phyloP scores from a whole-genome alignment of 1,284 basidiomycete genomes.

The Coriolopsis trogii region DNA sequence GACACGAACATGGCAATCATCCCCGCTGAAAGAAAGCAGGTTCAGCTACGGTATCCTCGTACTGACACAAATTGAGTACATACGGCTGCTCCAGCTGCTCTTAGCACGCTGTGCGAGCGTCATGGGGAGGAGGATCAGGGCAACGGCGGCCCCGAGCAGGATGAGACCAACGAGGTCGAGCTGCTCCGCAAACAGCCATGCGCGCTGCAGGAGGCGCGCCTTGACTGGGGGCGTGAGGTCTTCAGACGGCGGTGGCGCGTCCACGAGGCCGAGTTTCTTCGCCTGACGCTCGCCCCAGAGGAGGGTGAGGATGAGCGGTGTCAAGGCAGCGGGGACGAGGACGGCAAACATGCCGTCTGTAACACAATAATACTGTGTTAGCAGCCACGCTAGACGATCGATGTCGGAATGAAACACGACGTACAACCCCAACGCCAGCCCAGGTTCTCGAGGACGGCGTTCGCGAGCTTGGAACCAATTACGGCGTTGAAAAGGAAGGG shows the following conservation, averaged over 20 bases:
- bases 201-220: conserved; percentile 21
- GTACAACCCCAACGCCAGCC: conserved; percentile 80
- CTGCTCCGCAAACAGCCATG: conserved; percentile 43
- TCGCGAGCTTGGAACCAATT: conserved; percentile 71
- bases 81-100: conserved; percentile 38
- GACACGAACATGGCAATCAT: conserved; percentile 58
- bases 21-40: conserved; percentile 38
- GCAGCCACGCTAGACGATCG: not conserved
- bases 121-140: conserved; percentile 60
- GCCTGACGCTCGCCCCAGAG: conserved; percentile 74
- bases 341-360: conserved; percentile 72
- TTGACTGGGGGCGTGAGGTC: conserved; percentile 13
- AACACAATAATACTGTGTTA: not conserved
- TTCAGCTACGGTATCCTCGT: not conserved
- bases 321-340: conserved; percentile 54
- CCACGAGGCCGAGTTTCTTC: conserved; percentile 49
- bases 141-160: conserved; percentile 54
- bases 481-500: conserved; percentile 74
- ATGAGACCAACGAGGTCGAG: conserved; percentile 66
- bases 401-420: not conserved
- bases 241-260: conserved; percentile 12
- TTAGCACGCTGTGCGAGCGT: conserved; percentile 47
- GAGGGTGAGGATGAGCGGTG: conserved; percentile 65
- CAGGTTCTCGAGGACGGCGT: conserved; percentile 54
- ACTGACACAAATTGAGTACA: not conserved